Percentiles rank a stretch among this genome's conserved stretches.
Conservation (phyloP, 371 early-diverging fungal genomes). For the Lichtheimia hyalospora region DNA sequence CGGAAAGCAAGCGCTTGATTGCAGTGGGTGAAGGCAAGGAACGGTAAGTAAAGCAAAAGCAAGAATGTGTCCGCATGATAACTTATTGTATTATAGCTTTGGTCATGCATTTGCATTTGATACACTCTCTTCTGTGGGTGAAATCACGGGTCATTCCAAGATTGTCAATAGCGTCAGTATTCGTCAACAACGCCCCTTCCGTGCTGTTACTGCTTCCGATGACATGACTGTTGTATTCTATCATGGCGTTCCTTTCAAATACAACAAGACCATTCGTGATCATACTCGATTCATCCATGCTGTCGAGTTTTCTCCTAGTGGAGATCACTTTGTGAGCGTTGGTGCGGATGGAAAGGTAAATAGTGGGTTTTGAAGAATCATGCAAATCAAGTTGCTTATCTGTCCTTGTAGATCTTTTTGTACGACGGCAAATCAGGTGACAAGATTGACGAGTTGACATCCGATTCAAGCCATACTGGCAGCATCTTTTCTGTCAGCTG, state of each 20-base stretch:
- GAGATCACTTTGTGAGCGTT: constrained; percentile 81
- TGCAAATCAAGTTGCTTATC: not conserved
- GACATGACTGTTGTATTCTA: constrained; percentile 90
- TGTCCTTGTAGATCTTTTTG: constrained; percentile 67
- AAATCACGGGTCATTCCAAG: constrained; percentile 90
- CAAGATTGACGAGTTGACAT: constrained; percentile 65
- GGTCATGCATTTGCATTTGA: constrained; percentile 91
- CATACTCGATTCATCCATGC: constrained; percentile 90
- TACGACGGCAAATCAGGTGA: constrained; percentile 93
- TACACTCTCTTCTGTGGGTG: constrained; percentile 89
- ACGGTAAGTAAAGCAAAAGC: constrained; percentile 39
- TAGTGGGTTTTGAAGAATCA: not conserved
- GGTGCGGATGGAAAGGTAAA: constrained; percentile 87
- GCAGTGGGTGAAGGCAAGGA: constrained; percentile 96
- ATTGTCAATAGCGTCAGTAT: constrained; percentile 84
- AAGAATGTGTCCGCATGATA: too few relatives aligned
- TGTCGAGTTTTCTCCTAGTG: constrained; percentile 85
- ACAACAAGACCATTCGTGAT: constrained; percentile 66
- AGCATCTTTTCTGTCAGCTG: constrained; percentile 85
- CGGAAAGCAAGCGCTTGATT: constrained; percentile 91
- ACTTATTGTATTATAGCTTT: constrained; percentile 46
- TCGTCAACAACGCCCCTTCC: constrained; percentile 84
- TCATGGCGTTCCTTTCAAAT: constrained; percentile 91
- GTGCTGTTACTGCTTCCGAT: constrained; percentile 92
- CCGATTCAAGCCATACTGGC: constrained; percentile 71